These are phyloP conservation scores for Priceomyces castillae DNA, from an alignment of 805 yeast genomes.

Conservation along the genomic window DNA sequence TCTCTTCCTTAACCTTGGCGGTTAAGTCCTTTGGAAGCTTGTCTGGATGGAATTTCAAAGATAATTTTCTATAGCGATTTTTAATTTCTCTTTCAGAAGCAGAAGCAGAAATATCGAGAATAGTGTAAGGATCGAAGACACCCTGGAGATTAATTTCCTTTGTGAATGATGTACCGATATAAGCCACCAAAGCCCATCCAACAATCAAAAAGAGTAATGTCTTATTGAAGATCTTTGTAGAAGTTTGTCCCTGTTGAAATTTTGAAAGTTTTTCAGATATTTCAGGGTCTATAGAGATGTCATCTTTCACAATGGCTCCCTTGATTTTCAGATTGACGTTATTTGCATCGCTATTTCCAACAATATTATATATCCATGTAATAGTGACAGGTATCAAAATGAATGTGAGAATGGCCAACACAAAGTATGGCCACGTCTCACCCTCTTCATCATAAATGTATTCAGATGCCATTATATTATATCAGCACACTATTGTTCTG, in stretches of 20 bases:
- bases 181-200: slow-evolving; percentile 63
- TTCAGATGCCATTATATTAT: slow-evolving; percentile 38
- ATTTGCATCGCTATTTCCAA: slow-evolving; percentile 16
- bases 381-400: slow-evolving; percentile 65
- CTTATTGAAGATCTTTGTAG: slow-evolving; percentile 38
- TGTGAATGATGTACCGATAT: slow-evolving; percentile 34
- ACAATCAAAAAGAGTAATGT: slow-evolving; percentile 30
- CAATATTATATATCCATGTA: slow-evolving; percentile 23
- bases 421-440: slow-evolving; percentile 92
- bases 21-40: slow-evolving; percentile 67
- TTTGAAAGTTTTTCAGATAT: slow-evolving; percentile 20
- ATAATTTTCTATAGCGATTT: slow-evolving; percentile 78
- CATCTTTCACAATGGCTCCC: slow-evolving; percentile 33
- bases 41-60: slow-evolving; percentile 91
- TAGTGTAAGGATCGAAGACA: slow-evolving; percentile 86
- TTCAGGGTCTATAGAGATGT: slow-evolving; percentile 32
- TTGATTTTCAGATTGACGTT: slow-evolving; percentile 21
- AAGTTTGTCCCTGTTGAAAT: slow-evolving; percentile 26
- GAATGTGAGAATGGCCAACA: slow-evolving; percentile 66
- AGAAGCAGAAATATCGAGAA: slow-evolving; percentile 67
- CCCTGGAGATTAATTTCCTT: slow-evolving; percentile 46
- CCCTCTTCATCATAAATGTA: slow-evolving; percentile 85
- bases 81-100: slow-evolving; percentile 77
- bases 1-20: slow-evolving; percentile 50
- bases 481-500: background rate